Conservation (phyloP, 371 early-diverging fungal species). For the Batrachochytrium dendrobatidis region DNA sequence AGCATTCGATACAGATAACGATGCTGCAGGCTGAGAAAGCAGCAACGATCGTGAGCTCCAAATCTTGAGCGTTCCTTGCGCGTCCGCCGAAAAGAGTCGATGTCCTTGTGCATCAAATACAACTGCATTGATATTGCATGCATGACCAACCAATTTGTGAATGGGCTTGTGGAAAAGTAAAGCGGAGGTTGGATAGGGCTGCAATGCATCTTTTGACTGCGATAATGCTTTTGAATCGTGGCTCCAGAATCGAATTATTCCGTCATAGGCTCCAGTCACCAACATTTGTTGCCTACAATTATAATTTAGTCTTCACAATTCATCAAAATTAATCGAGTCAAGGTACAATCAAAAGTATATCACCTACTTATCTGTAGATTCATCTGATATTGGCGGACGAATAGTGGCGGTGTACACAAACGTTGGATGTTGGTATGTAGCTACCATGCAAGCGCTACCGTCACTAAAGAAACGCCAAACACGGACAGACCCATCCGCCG, state of each 20-base stretch:
- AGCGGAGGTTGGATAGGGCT: background rate
- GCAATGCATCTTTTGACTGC: too few relatives aligned
- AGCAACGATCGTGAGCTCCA: constrained; percentile 23
- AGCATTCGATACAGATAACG: background rate
- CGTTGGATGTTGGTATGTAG: constrained; percentile 24
- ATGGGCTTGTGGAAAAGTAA: too few relatives aligned
- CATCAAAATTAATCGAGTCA: too few relatives aligned
- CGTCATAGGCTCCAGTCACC: constrained; percentile 31
- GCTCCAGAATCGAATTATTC: constrained; percentile 27
- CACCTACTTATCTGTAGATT: background rate
- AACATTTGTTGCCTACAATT: constrained; percentile 15
- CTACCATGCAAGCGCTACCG: constrained; percentile 11
- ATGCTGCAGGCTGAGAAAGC: background rate
- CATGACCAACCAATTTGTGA: constrained; percentile 31
- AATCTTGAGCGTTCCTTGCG: constrained; percentile 24
- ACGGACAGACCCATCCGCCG: constrained; percentile 35
- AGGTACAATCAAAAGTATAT: background rate
- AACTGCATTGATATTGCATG: constrained; percentile 23
- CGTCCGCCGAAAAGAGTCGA: constrained; percentile 31
- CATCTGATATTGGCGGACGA: too few relatives aligned
- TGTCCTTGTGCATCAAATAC: constrained; percentile 26
- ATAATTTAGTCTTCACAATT: too few relatives aligned
- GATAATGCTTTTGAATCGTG: background rate
- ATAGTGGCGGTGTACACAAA: constrained; percentile 34
- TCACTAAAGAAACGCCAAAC: constrained; percentile 23